Evolutionary conservation across 306 rosid genomes (phyloP), one percentile per base, ranked within the genome.

Genomic region (Citrullus colocynthis): DNA sequence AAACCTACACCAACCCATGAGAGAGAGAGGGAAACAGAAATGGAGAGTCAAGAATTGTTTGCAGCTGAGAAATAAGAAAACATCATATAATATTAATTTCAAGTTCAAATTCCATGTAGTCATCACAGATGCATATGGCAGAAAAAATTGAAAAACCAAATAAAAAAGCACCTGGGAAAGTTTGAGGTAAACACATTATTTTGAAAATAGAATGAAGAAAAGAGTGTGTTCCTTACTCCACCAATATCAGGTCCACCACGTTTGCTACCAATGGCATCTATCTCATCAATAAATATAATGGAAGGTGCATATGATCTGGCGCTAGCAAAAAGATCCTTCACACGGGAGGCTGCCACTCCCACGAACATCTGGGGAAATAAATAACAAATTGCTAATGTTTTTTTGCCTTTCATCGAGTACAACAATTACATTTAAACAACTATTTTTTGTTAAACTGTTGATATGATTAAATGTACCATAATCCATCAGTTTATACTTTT

Each of bases 231-330:
- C 86, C 97, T 85, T 92, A 94, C 98, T 78, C 98, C 98, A 14
- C 98, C 98, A 84, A 94, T 90, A 84, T 94, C 98, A 73, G 97
- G 98, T 61, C 98, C 98, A 82, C 98, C 97, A 58, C 98, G 97
- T 84, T 92, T 94, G 93, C 98, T 92, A 65, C 98, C 98, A 84
- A 94, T 94, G 85, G 98, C 98, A 85, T 94, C 98, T 81, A 94
- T 94, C 93, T 94, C 97, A 81, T 94, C 98, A 80, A 94, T 89
- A 86, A 94, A 94, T 65, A 94, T 90, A 81, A 94, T 94, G 54
- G 97, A 94, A 61, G 98, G 98, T 6, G 98, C 81, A 83, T 78
- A 91, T 74, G 97, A 90, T 80, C 98, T 92, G 87, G 98, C 95
- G 85, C 82, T 92, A 41, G 84, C 82, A 88, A 94, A 94, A 71